Evolutionary conservation across 225 moss, liverwort and hornwort species (phyloP), one percentile per base, ranked within the genome.

Genomic region (Pseudoscleropodium purum): DNA sequence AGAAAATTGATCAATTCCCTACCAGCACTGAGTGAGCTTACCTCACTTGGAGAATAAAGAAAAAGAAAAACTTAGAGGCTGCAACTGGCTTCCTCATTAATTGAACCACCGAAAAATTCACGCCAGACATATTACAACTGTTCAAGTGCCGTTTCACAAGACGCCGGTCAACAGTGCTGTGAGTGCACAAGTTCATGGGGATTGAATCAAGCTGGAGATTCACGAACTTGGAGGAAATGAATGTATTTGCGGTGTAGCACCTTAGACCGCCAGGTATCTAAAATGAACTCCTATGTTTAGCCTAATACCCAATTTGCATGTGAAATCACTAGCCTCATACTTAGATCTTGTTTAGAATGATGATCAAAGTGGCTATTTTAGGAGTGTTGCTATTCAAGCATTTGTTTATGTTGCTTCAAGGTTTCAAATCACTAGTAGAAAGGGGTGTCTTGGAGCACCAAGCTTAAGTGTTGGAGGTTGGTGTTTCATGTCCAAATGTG

Each of bases 361-460:
- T 76, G 33, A 51, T 76, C 19, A 34, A 76, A 51, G 13, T 51
- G 33, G 7, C 19, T 49, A 31, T 33, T 10, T 47, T 7, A 4
- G 7, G 19, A 2, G 7, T 75, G 33, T 51, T 0, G 4, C 5
- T 51, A 21, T 5, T 76, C 13, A 76, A 34, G 11, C 20, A 34
- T 51, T 1, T 0, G 1, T 51, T 33, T 20, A 20, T 33, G 51
- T 51, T 33, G 20, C 5, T 51, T 31, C 7, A 11, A 47, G 31
- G 47, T 75, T 75, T 75, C 31, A 75, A 75, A 75, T 74, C 45
- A 74, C 43, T 29, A 5, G 2, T 18, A 47, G 11, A 31, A 75
- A 31, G 18, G 18, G 18, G 18, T 10, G 31, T 47, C 6, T 0
- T 75, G 0, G 4, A 43, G 6, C 1, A 30, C 45, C 31, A 18